Evolutionary conservation across 306 rosid species (phyloP).

Genomic region (Trichosanthes cucumerina): DNA sequence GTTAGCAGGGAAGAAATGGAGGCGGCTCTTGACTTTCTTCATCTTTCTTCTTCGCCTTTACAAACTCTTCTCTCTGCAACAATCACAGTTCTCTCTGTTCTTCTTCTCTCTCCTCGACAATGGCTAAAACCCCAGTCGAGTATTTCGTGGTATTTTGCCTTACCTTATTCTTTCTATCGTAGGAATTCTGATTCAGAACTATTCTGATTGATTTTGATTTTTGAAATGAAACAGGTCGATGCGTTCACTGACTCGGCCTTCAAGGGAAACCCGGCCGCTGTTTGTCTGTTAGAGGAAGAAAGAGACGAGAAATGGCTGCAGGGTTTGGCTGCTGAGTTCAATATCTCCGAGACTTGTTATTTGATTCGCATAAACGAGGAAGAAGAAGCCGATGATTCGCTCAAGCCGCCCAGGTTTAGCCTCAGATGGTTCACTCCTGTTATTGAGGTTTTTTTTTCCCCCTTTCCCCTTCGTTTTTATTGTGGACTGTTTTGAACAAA

Average conservation of each 20-base stretch:
- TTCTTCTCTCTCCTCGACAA: not conserved
- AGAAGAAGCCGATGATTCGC: constrained; percentile 8
- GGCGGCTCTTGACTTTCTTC: not conserved
- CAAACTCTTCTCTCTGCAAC: not conserved
- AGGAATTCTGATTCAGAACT: not conserved
- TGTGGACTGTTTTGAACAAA: not conserved
- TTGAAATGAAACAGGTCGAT: constrained; percentile 36
- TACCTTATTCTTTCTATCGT: not conserved
- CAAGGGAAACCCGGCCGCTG: constrained; percentile 71
- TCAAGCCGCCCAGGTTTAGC: constrained; percentile 29
- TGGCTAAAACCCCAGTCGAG: constrained; percentile 45
- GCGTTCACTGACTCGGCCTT: constrained; percentile 59
- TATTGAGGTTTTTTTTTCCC: constrained; percentile 32
- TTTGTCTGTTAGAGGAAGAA: constrained; percentile 54
- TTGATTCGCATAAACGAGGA: constrained; percentile 25
- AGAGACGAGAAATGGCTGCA: constrained; percentile 49
- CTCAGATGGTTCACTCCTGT: constrained; percentile 84
- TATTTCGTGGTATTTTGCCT: constrained; percentile 36
- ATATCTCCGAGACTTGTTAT: constrained; percentile 36
- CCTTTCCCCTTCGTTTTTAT: not conserved
- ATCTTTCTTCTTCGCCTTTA: not conserved
- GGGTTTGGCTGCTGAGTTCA: constrained; percentile 50
- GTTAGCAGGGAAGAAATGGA: not conserved
- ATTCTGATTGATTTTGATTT: not conserved
- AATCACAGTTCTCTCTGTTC: not conserved